Evolutionary conservation across 495 filamentous ascomycete genomes (phyloP).

Genomic region (Penicillium macrosclerotiorum): DNA sequence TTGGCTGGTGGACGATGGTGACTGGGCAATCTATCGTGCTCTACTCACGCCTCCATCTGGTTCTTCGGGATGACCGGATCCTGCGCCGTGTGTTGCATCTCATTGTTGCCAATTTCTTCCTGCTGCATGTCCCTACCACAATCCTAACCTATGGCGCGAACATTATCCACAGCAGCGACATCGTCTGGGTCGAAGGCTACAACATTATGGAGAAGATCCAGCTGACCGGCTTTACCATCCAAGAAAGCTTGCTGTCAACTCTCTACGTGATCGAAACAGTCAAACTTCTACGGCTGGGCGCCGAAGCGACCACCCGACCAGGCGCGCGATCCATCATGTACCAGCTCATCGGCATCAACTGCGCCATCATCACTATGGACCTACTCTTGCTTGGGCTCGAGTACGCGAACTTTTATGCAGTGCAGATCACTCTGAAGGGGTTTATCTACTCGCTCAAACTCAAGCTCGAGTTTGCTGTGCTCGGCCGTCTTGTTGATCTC

Average conservation of each 20-base stretch:
- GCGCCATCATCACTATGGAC: constrained; percentile 52
- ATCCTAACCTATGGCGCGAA: constrained; percentile 51
- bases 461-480: constrained; percentile 61
- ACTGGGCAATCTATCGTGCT: constrained; percentile 52
- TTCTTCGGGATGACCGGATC: constrained; percentile 43
- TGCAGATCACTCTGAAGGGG: constrained; percentile 56
- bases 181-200: constrained; percentile 42
- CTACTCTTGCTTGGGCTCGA: constrained; percentile 47
- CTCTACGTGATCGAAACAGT: constrained; percentile 57
- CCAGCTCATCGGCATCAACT: constrained; percentile 55
- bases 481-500: constrained; percentile 50
- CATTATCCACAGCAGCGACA: constrained; percentile 23
- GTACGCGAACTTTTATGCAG: constrained; percentile 49
- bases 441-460: constrained; percentile 64
- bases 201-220: constrained; percentile 57
- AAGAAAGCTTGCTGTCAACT: constrained; percentile 56
- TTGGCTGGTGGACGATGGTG: constrained; percentile 56
- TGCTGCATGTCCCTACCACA: constrained; percentile 50
- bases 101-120: constrained; percentile 45
- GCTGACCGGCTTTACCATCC: constrained; percentile 54
- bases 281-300: constrained; percentile 47
- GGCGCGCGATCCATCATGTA: constrained; percentile 48
- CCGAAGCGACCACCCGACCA: constrained; percentile 24
- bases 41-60: constrained; percentile 51
- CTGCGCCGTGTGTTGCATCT: constrained; percentile 40